Evolutionary conservation across 2,329 filamentous ascomycete species (phyloP), one percentile per base, ranked within the genome.

Genomic region (Arachnopeziza araneosa): DNA sequence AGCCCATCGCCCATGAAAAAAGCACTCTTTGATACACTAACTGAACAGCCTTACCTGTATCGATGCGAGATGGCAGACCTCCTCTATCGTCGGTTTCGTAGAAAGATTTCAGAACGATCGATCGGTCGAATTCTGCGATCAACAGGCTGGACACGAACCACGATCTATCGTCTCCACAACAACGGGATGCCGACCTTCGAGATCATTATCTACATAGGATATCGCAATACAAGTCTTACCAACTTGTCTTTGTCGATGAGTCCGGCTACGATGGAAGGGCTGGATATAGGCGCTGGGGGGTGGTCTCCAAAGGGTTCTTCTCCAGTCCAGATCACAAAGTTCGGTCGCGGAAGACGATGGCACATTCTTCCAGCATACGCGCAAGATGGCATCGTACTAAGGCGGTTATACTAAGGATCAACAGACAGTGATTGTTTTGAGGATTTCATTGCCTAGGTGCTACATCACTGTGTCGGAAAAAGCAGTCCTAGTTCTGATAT

Each of bases 181-280:
- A 61, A 61, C 67, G 60, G 52, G 73, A 73, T 69, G 54, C 67
- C 49, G 71, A 75, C 51, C 64, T 75, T 57, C 67, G 68, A 66
- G 72, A 75, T 60, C 62, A 68, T 26, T 75, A 75, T 60, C 65
- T 72, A 53, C 59, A 75, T 64, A 69, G 68, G 9, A 59, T 74
- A 19, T 72, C 70, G 8, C 52, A 66, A 9, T 72, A 72, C 56
- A 59, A 64, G 17, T 72, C 68, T 5, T 70, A 73, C 59, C 68
- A 75, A 24, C 64, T 74, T 36, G 69, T 76, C 14, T 75, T 67
- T 59, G 66, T 73, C 26, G 69, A 75, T 63, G 67, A 76, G 63
- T 74, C 74, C 55, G 69, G 72, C 6, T 74, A 65, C 64, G 70
- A 76, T 62, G 73, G 71, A 64, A 66, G 67, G 17, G 63, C 68